Percentiles rank a stretch among this genome's conserved stretches.
Evolutionary conservation across 2,329 filamentous ascomycete genomes (phyloP).

Genomic region (Erysiphe pisi): DNA sequence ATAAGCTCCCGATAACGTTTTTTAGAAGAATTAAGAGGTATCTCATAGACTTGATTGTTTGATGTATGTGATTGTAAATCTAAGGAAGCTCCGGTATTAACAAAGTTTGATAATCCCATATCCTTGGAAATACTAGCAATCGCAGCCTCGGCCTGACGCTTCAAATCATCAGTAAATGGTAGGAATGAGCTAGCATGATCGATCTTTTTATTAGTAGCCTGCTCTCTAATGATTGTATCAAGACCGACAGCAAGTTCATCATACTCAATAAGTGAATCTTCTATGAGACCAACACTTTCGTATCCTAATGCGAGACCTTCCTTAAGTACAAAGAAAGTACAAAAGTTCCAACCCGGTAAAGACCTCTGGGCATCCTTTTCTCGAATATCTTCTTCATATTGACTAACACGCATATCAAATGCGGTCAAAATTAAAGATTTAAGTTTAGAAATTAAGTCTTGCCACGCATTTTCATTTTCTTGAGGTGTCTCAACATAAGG

Average conservation of each 20-base stretch:
- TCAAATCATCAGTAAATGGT: conserved; percentile 61
- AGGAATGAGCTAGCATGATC: conserved; percentile 64
- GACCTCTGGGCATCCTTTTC: conserved; percentile 81
- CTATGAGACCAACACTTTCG: conserved; percentile 88
- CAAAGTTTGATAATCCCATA: conserved; percentile 36
- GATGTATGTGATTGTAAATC: conserved; percentile 40
- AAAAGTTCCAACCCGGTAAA: conserved; percentile 97
- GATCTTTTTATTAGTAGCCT: conserved; percentile 49
- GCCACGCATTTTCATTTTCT: conserved; percentile 73
- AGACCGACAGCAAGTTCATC: conserved; percentile 85
- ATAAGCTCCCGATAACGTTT: conserved; percentile 90
- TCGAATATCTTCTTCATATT: conserved; percentile 95
- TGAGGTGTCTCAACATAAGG: conserved; percentile 60
- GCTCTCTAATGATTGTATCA: conserved; percentile 69
- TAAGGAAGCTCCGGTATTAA: conserved; percentile 42
- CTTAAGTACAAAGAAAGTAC: conserved; percentile 96
- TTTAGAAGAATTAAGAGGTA: conserved; percentile 51
- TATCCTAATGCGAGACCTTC: conserved; percentile 89
- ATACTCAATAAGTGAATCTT: conserved; percentile 89
- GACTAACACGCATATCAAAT: conserved; percentile 79
- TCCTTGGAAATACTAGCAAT: conserved; percentile 39
- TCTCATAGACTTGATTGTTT: conserved; percentile 43
- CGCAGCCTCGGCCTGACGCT: conserved; percentile 46
- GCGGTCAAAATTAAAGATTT: conserved; percentile 78
- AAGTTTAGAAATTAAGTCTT: conserved; percentile 72